Evolutionary conservation across 2,329 filamentous ascomycete genomes (phyloP), one percentile per base, ranked within the genome.

Genomic region (Colletotrichum abscissum): DNA sequence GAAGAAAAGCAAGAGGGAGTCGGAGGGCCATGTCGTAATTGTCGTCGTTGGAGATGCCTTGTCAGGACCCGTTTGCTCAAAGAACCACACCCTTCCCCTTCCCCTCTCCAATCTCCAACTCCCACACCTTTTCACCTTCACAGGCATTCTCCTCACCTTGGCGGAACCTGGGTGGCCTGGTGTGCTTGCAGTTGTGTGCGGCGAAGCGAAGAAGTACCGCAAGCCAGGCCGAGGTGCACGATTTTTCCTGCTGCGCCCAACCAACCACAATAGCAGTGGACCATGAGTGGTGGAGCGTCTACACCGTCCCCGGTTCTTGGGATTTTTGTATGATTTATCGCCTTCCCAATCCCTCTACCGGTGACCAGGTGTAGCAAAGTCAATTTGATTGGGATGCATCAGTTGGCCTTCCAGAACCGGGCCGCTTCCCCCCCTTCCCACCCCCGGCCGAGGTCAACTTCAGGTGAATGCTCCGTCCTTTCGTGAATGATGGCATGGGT

Each of bases 281-380:
- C 26, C 35, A 24, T 46, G 11, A 49, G 35, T n/a, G 60, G 58
- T 64, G 69, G 69, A 28, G 38, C 22, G 38, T 57, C 55, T 42
- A 5, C 28, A 9, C 52, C 46, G 52, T 69, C 65, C 65, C 69
- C 65, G 69, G 69, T 72, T 72, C 69, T 72, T 60, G 69, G 59
- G 65, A 68, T 63, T 38, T 52, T 59, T 30, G 46, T 30, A 6
- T 24, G 9, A 46, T n/a, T 42, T 19, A 56, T 55, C 65, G 67
- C 62, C 69, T 72, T 72, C 69, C 69, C 38, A 72, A 69, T 69
- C 11, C 59, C 46, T 69, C 63, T 38, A 72, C 69, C 69, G 65
- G 69, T 64, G 69, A 69, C 69, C 65, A 55, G 69, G 69, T 69
- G 69, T 54, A 55, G 59, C 38, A 28, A 38, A 67, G 49, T 22